Evolutionary conservation across 352 stramenopile species (phyloP), one percentile per base, ranked within the genome.

Genomic region (Peronospora belbahrii): DNA sequence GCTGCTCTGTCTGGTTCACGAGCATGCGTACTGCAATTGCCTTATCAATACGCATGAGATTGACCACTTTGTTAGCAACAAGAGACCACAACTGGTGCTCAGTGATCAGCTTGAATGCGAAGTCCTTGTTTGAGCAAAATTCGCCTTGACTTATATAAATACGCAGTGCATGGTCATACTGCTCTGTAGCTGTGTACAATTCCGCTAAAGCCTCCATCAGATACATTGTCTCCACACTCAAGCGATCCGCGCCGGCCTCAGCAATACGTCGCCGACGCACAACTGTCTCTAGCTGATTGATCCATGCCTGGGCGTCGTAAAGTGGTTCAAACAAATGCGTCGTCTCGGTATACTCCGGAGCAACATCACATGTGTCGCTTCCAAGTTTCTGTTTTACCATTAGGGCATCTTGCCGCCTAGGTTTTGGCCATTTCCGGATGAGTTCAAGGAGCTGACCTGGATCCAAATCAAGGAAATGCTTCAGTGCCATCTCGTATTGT

Each of bases 401-500:
- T 14, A 46, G 8, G 2, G 56, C 34, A 19, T 83, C 68, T 17
- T 82, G 66, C 2, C 52, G 62, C 10, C 67, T 67, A 0, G 81
- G 81, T 15, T 88, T 92, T 2, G 81, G 81, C 81, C 77, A 92
- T 33, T 89, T 92, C 10, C 71, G 71, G 41, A 92, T 86, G 9
- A 89, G 66, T 25, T 89, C 74, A 0, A 89, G 62, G 11, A 92
- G 37, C 11, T 87, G 71, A 2, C 67, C 77, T 0, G 81, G 77
- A 62, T 92, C 81, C 2, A 75, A 86, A 35, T 88, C 81, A 15
- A 92, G 35, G 32, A 92, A 92, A 34, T 89, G 81, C 51, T 85
- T 85, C 20, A 92, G 56, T 11, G 88, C 74, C 81, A 92, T 92
- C 31, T 92, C 81, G 44, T 92, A 92, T 42, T 88, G 74, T 27